Base-by-base conservation (phyloP, 2,329 filamentous ascomycete species). In the Stemphylium lycopersici region DNA sequence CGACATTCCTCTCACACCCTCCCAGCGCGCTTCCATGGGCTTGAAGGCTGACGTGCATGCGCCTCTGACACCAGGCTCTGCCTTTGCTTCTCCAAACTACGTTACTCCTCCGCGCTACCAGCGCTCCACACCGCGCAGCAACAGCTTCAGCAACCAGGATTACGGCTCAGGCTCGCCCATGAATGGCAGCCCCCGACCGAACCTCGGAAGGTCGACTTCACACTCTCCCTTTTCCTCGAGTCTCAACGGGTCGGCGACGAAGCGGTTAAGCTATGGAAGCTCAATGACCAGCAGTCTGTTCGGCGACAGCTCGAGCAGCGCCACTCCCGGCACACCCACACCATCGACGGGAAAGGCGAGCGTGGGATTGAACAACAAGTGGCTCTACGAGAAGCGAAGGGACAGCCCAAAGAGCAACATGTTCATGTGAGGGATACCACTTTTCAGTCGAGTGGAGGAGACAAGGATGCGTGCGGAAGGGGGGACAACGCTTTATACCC, bases 1-100 rank as follows among this genome's bases (percentile, higher is more conserved):
- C 74, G 95, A 99, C 74, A 96, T 99, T 45, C 87, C 93, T 57
- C 84, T 99, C 62, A 97, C 93, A 0, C 88, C 90, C n/a, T 87
- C 87, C 11, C 95, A 98, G 79, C 89, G 93, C 57, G 83, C 87
- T 60, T 84, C 96, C 12, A 85, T 99, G 46, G 93, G 92, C 42
- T 85, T 99, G 3, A 84, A 88, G 34, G 88, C 91, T 2, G 85
- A 82, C 54, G 54, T 72, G n/a, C 15, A 60, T 15, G 81, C 83
- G 2, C 84, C 89, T 0, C 73, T 78, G 0, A 89, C 88, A 0
- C 88, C 91, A 2, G 83, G 84, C 48, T 87, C 89, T 37, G 58
- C 59, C 36, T 75, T 66, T 56, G 64, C 66, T 6, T 75, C 72
- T 11, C 71, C 72, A 12, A 84, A 84, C 52, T 96, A 90, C 76